Evolutionary conservation across 164 flowering plant genomes (phyloP), one percentile per base, ranked within the genome.

Genomic region (Santalum album): DNA sequence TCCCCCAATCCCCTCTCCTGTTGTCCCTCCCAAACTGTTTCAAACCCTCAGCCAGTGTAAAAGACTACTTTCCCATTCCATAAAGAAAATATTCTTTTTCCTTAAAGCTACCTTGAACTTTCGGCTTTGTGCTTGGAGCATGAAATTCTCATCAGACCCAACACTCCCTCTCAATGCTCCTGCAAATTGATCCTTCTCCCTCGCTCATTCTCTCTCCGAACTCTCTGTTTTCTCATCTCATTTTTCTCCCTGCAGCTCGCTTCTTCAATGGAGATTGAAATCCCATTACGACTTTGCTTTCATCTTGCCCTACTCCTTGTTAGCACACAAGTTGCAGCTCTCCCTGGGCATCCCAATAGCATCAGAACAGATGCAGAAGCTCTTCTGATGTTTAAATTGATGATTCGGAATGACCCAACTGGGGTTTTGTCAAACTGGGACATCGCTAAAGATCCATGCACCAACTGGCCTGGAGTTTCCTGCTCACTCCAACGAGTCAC

Each of bases 341-440:
- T 60, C 29, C 60, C 70, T 4, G 53, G 65, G 20, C 36, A 35
- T 9, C 54, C 35, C 10, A 22, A 34, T 12, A 58, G 72, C 0
- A 60, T 58, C 50, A 78, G 69, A 0, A 1, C 42, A 3, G 98
- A 90, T 52, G 83, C 70, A 0, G 75, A 70, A 52, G 80, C 86
- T 15, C 82, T 90, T 6, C 36, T 83, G 1, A 21, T 46, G 12
- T 80, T 90, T 69, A 87, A 83, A 65, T 81, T 75, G 27, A 66
- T 75, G 73, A 69, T 90, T 36, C 68, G 67, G 22, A 67, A 70
- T 21, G 96, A 90, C 65, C 81, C 90, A 1, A 69, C 68, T 56
- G 86, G 77, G 55, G 78, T 72, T 27, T 51, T 90, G 0, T 68
- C 81, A 0, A 58, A 59, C 0, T 90, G 98, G 98, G 44, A 72